Percentiles rank a stretch among this genome's conserved stretches.
Evolutionary conservation across 164 flowering plant species (phyloP).

Genomic region (Vitis vinifera): ASM3070453v1 NC_081808.1:5190001-5190500

Average conservation of each 20-base stretch:
- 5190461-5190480: constrained; percentile 90
- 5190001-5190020: constrained; percentile 74
- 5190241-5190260: constrained; percentile 82
- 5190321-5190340: constrained; percentile 85
- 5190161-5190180: constrained; percentile 46
- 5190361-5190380: constrained; percentile 46
- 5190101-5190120: constrained; percentile 40
- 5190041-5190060: constrained; percentile 80
- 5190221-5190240: constrained; percentile 88
- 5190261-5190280: constrained; percentile 87
- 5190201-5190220: constrained; percentile 79
- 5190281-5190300: constrained; percentile 80
- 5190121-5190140: constrained; percentile 53
- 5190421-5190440: constrained; percentile 48
- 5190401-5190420: constrained; percentile 43
- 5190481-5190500: constrained; percentile 68
- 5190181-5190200: constrained; percentile 31
- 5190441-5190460: constrained; percentile 73
- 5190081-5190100: constrained; percentile 47
- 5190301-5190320: constrained; percentile 63
- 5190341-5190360: constrained; percentile 45
- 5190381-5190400: constrained; percentile 42
- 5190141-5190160: constrained; percentile 43
- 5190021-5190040: constrained; percentile 74
- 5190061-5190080: constrained; percentile 77